phyloP scores from a whole-genome alignment of 805 yeast species.

The Metschnikowia noctiluminum region DNA sequence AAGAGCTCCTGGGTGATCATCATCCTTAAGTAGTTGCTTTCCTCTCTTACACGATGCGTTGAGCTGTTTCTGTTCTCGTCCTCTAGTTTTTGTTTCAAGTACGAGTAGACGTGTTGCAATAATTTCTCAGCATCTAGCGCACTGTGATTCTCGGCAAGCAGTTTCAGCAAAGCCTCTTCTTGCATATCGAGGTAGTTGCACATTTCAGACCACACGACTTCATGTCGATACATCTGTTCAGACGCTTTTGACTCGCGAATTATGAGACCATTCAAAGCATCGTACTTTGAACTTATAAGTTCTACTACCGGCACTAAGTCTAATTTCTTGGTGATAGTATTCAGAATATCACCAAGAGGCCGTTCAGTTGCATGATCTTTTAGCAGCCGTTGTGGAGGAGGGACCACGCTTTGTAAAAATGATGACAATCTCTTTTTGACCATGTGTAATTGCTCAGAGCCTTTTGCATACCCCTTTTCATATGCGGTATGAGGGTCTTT shows the following conservation, averaged over 20 bases:
- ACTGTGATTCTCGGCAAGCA: conserved; percentile 1
- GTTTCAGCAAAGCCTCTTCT: conserved; percentile 24
- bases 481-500: conserved; percentile 25
- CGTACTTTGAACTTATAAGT: conserved; percentile 27
- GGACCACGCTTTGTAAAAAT: conserved; percentile 4
- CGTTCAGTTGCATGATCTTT: neutral
- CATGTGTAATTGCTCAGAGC: conserved; percentile 26
- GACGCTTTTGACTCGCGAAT: conserved; percentile 25
- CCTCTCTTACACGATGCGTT: neutral
- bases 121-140: neutral
- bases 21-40: conserved; percentile 1
- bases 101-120: neutral
- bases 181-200: conserved; percentile 20
- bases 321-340: conserved; percentile 32
- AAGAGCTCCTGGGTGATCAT: conserved; percentile 8
- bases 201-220: conserved; percentile 28
- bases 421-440: conserved; percentile 17
- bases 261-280: conserved; percentile 26
- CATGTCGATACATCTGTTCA: conserved; percentile 26
- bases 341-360: conserved; percentile 31
- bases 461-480: conserved; percentile 34
- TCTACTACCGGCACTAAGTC: conserved; percentile 33
- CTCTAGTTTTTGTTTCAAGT: neutral
- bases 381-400: neutral
- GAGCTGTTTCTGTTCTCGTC: neutral